A percentile compares a stretch with the other conserved stretches of the same genome.
phyloP scores from a whole-genome alignment of 192 early-diverging fungal genomes.

The Dispira simplex region DNA sequence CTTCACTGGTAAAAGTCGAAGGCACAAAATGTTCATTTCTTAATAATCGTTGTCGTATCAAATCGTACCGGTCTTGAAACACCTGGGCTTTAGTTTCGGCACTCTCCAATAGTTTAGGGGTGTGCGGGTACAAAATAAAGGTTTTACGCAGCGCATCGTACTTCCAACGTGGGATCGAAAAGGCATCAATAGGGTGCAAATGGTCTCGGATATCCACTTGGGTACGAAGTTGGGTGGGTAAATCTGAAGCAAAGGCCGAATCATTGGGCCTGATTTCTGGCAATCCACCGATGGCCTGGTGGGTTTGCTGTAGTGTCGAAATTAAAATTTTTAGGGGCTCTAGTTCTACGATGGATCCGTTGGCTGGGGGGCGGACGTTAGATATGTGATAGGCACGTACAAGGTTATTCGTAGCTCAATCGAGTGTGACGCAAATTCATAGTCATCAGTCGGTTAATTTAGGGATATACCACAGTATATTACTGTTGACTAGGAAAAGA shows the following conservation, averaged over 20 bases:
- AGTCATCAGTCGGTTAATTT: too few relatives aligned
- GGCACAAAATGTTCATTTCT: conserved; percentile 65
- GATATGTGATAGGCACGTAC: too few relatives aligned
- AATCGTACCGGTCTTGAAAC: conserved; percentile 62
- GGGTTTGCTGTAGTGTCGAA: conserved; percentile 16
- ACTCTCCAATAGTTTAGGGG: conserved; percentile 32
- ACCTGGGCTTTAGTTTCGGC: conserved; percentile 46
- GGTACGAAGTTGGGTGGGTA: conserved; percentile 16
- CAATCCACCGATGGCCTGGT: conserved; percentile 4
- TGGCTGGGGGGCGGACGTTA: conserved; percentile 8
- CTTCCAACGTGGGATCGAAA: conserved; percentile 48
- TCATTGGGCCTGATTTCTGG: not conserved
- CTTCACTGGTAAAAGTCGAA: conserved; percentile 34
- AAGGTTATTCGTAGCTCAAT: too few relatives aligned
- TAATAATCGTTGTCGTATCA: conserved; percentile 63
- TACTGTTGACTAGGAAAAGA: not conserved
- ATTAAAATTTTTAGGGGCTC: conserved; percentile 21
- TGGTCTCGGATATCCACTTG: conserved; percentile 34
- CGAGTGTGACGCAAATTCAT: too few relatives aligned
- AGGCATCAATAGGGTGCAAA: conserved; percentile 57
- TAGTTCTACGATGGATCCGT: conserved; percentile 23
- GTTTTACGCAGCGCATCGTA: conserved; percentile 47
- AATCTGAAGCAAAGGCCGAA: not conserved
- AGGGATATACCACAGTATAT: not conserved
- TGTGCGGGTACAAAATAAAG: conserved; percentile 34